These are phyloP conservation scores for Tricholoma matsutake DNA, from an alignment of 768 basidiomycete genomes.

Conservation along the genomic window DNA sequence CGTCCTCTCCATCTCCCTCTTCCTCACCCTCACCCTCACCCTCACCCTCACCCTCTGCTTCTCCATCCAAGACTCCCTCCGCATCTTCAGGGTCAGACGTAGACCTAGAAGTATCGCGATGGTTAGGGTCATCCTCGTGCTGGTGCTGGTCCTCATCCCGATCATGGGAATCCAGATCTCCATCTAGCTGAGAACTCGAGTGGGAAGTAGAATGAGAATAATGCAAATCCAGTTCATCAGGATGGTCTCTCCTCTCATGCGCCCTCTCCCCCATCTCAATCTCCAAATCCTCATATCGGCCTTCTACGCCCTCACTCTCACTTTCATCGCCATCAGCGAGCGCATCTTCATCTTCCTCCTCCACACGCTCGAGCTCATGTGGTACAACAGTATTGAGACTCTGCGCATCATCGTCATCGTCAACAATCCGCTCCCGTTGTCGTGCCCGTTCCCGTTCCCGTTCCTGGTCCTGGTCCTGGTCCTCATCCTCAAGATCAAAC, in stretches of 20 bases:
- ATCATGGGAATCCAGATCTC: background rate
- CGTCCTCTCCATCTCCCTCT: constrained; percentile 34
- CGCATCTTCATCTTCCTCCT: constrained; percentile 72
- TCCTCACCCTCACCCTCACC: background rate
- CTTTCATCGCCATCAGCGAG: constrained; percentile 23
- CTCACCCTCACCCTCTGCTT: background rate
- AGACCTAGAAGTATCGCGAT: no score
- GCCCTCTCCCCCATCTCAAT: constrained; percentile 1
- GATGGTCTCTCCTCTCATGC: background rate
- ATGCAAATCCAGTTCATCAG: no score
- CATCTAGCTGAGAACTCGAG: no score
- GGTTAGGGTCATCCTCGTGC: background rate
- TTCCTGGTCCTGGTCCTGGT: constrained; percentile 23
- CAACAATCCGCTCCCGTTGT: constrained; percentile 33
- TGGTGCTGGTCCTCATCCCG: background rate
- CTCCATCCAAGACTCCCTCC: background rate
- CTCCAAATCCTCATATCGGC: constrained; percentile 20
- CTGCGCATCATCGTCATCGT: constrained; percentile 67
- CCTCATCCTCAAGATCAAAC: constrained; percentile 32
- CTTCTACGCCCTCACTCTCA: constrained; percentile 16
- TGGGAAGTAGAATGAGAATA: no score
- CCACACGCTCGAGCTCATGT: constrained; percentile 67
- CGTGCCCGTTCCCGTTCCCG: constrained; percentile 1
- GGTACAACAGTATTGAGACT: constrained; percentile 73
- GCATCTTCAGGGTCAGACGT: background rate